These are phyloP conservation scores for Oryza longistaminata DNA, from an alignment of 176 grass and related monocot genomes.

Conservation along the genomic window DNA sequence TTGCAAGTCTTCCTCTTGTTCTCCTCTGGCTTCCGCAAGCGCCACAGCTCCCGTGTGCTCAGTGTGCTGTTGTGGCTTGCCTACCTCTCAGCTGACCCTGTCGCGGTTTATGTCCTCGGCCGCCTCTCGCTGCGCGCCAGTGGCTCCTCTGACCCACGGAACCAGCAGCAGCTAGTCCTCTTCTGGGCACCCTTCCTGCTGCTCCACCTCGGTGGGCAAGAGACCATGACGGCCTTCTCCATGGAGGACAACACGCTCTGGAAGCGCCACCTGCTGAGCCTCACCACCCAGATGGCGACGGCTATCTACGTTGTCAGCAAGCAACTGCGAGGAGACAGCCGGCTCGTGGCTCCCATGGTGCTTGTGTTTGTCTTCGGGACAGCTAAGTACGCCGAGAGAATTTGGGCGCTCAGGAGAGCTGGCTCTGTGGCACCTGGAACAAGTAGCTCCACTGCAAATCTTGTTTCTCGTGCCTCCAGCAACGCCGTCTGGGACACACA, in stretches of 20 bases:
- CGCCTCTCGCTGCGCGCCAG: constrained; percentile 1
- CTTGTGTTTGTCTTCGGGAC: constrained; percentile 31
- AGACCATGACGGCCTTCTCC: too few species aligned
- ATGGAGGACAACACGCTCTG: too few species aligned
- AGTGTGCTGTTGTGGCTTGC: constrained; percentile 23
- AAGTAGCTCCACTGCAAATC: background rate
- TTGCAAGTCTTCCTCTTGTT: constrained; percentile 36
- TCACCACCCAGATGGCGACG: background rate
- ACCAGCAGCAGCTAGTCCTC: too few species aligned
- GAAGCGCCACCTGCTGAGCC: too few species aligned
- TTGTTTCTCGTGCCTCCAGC: background rate
- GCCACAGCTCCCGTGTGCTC: background rate
- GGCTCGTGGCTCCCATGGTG: constrained; percentile 12
- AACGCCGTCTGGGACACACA: constrained; percentile 6
- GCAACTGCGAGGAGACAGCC: background rate
- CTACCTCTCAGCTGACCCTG: constrained; percentile 30
- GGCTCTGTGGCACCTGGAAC: background rate
- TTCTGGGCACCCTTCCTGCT: too few species aligned
- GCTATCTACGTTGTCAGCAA: constrained; percentile 29
- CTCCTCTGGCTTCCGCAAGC: constrained; percentile 37
- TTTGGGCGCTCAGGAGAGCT: constrained; percentile 19
- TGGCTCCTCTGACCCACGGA: too few species aligned
- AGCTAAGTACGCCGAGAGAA: constrained; percentile 36
- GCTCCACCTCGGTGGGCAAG: too few species aligned
- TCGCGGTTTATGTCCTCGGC: constrained; percentile 36